phyloP scores from a whole-genome alignment of 345 rosid genomes.

The Moricandia arvensis region DNA sequence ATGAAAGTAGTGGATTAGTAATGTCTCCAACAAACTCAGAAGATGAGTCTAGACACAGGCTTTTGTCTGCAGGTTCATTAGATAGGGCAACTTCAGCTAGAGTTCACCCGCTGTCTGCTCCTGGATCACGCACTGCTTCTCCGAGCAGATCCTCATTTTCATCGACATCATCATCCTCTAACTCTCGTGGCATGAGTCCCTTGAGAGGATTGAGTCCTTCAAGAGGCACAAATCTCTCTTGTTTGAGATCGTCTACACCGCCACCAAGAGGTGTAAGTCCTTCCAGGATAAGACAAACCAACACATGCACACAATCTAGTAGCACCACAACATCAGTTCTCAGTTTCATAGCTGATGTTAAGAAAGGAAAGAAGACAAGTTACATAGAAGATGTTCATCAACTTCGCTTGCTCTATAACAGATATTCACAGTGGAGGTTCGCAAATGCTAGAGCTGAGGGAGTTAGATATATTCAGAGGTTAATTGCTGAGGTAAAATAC shows the following conservation, averaged over 20 bases:
- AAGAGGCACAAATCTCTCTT: constrained; percentile 43
- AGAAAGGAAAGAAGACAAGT: constrained; percentile 62
- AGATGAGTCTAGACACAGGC: constrained; percentile 45
- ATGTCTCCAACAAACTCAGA: constrained; percentile 40
- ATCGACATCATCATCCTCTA: constrained; percentile 45
- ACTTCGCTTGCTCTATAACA: constrained; percentile 68
- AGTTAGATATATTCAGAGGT: constrained; percentile 61
- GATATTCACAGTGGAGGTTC: constrained; percentile 87
- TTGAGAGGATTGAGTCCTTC: constrained; percentile 71
- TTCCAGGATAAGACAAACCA: constrained; percentile 60
- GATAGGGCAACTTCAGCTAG: constrained; percentile 48
- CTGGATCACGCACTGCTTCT: constrained; percentile 59
- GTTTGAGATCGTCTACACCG: constrained; percentile 55
- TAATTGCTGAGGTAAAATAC: constrained; percentile 64
- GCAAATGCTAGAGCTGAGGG: constrained; percentile 72
- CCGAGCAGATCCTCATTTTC: constrained; percentile 55
- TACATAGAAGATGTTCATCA: constrained; percentile 87
- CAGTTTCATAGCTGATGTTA: constrained; percentile 77
- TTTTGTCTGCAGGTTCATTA: constrained; percentile 42
- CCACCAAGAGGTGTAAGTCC: constrained; percentile 77
- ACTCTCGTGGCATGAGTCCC: constrained; percentile 54
- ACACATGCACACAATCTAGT: constrained; percentile 48
- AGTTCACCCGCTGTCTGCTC: constrained; percentile 50
- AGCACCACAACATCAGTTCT: constrained; percentile 62
- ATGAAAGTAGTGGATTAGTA: constrained; percentile 42